These are phyloP conservation scores for Penicillium sp. DNA, from an alignment of 2,329 filamentous ascomycete genomes.

Conservation along the genomic window DNA sequence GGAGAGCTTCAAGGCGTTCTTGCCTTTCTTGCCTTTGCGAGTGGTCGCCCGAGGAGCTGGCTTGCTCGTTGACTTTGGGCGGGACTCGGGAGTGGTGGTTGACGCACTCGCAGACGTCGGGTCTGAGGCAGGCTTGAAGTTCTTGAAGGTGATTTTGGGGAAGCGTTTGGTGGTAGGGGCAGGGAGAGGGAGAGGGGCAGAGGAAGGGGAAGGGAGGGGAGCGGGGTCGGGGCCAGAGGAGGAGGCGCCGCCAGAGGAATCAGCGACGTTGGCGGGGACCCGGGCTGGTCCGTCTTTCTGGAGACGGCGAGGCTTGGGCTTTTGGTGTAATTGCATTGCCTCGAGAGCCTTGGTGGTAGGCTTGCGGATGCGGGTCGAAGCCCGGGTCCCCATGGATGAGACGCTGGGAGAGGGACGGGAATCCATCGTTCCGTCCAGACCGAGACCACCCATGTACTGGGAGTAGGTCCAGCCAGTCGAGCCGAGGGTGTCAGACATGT, in stretches of 20 bases:
- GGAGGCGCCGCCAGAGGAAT: constrained; percentile 2
- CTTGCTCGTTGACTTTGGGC: neutral
- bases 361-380: constrained; percentile 33
- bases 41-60: neutral
- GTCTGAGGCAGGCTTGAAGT: neutral
- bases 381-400: constrained; percentile 29
- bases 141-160: constrained; percentile 9
- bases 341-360: constrained; percentile 39
- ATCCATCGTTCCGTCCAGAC: constrained; percentile 20
- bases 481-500: constrained; percentile 23
- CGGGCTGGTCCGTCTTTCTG: constrained; percentile 12
- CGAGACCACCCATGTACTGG: constrained; percentile 25
- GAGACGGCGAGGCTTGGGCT: constrained; percentile 18
- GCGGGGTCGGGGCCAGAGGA: neutral
- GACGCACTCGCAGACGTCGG: constrained; percentile 3
- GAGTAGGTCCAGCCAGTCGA: constrained; percentile 22
- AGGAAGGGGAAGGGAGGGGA: neutral
- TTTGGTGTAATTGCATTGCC: constrained; percentile 25
- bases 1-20: neutral
- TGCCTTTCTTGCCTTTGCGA: constrained; percentile 11
- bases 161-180: neutral
- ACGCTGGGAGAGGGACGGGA: constrained; percentile 24
- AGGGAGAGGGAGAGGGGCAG: neutral
- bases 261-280: neutral
- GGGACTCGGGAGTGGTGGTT: neutral